Evolutionary conservation across 2,329 filamentous ascomycete genomes (phyloP).

Genomic region (Clonostachys byssicola): DNA sequence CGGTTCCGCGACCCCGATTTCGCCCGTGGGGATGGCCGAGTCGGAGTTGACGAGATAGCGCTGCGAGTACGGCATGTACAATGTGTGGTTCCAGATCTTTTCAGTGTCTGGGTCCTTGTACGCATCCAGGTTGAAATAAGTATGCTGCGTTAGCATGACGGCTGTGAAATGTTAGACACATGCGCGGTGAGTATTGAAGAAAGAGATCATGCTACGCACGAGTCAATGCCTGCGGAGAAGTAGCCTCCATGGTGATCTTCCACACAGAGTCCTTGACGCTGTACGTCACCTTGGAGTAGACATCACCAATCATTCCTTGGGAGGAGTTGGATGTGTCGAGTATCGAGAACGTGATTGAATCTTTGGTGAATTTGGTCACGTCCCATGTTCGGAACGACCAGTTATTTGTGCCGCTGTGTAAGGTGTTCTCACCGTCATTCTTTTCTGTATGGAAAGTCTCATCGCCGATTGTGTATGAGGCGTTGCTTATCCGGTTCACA

Average conservation of each 20-base stretch:
- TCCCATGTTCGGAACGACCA: conserved; percentile 63
- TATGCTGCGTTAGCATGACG: conserved; percentile 62
- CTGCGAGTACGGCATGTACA: conserved; percentile 58
- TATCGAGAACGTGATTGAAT: conserved; percentile 63
- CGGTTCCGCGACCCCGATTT: conserved; percentile 50
- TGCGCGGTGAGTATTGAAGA: neutral
- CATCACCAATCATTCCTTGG: conserved; percentile 57
- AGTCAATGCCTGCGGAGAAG: conserved; percentile 41
- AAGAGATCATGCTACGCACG: conserved; percentile 20
- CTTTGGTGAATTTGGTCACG: conserved; percentile 45
- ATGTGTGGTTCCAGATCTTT: conserved; percentile 56
- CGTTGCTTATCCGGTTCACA: conserved; percentile 60
- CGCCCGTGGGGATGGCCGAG: conserved; percentile 54
- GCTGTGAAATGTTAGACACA: conserved; percentile 20
- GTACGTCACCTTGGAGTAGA: conserved; percentile 59
- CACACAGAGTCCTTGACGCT: conserved; percentile 51
- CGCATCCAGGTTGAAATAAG: conserved; percentile 66
- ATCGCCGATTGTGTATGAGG: conserved; percentile 47
- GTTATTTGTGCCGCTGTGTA: conserved; percentile 55
- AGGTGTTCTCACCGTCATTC: conserved; percentile 50
- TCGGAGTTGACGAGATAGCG: conserved; percentile 53
- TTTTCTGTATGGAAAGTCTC: conserved; percentile 45
- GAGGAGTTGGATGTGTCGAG: conserved; percentile 54
- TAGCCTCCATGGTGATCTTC: conserved; percentile 56
- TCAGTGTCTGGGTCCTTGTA: conserved; percentile 53